phyloP scores from a whole-genome alignment of 768 basidiomycete species.

The Astraeus odoratus region DNA sequence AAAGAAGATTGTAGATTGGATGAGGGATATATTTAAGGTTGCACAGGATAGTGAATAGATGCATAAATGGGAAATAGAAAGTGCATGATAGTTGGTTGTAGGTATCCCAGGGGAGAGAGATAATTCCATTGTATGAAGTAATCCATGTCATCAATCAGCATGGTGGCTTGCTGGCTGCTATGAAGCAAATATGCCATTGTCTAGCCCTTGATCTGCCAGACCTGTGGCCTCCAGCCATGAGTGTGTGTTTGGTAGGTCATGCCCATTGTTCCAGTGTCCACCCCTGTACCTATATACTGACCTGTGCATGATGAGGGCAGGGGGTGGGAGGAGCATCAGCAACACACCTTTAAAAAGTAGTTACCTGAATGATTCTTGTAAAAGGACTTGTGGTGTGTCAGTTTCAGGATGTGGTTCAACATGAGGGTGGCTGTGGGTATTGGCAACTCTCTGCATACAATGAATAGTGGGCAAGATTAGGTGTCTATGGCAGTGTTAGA shows the following conservation, averaged over 20 bases:
- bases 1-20: background rate
- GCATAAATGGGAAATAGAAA: slow-evolving; percentile 1
- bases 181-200: slow-evolving; percentile 1
- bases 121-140: background rate
- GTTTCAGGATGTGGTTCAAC: slow-evolving; percentile 79
- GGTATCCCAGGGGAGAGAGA: slow-evolving; percentile 8
- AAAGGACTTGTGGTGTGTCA: slow-evolving; percentile 67
- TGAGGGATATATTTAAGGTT: background rate
- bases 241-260: slow-evolving; percentile 52
- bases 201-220: slow-evolving; percentile 1
- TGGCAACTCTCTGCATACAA: slow-evolving; percentile 73
- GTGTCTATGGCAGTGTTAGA: slow-evolving; percentile 43
- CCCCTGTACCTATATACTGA: slow-evolving; percentile 72
- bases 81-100: slow-evolving; percentile 2
- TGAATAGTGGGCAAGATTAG: slow-evolving; percentile 84
- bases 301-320: slow-evolving; percentile 34
- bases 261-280: slow-evolving; percentile 81
- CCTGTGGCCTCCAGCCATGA: slow-evolving; percentile 27
- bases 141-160: background rate
- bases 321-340: background rate
- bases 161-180: background rate
- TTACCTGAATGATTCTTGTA: slow-evolving; percentile 86
- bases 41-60: background rate
- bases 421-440: slow-evolving; percentile 79
- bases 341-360: slow-evolving; percentile 74